Evolutionary conservation across 2,329 filamentous ascomycete genomes (phyloP).

Genomic region (Penicillium hesseltinei): DNA sequence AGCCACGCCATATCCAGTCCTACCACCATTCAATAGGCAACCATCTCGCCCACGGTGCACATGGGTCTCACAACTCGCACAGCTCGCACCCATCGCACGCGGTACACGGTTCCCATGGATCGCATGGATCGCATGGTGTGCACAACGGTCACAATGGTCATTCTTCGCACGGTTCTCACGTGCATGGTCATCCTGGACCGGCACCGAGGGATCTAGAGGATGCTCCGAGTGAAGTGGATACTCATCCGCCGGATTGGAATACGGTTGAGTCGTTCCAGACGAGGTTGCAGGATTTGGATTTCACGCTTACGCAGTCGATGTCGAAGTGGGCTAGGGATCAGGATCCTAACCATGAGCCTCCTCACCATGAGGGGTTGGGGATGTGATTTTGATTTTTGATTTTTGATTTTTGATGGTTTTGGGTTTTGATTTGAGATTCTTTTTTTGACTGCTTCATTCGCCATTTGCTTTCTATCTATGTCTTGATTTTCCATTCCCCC

Average conservation of each 20-base stretch:
- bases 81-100: neutral
- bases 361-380: slow-evolving; percentile 24
- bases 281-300: slow-evolving; percentile 16
- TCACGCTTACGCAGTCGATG: slow-evolving; percentile 21
- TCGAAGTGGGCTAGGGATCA: slow-evolving; percentile 23
- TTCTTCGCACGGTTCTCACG: neutral
- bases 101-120: neutral
- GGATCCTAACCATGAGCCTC: slow-evolving; percentile 22
- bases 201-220: slow-evolving; percentile 11
- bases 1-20: slow-evolving; percentile 2
- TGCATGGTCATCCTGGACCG: neutral
- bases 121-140: neutral
- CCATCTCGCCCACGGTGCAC: neutral
- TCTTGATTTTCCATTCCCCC: neutral
- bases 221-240: slow-evolving; percentile 10
- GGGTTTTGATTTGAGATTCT: neutral
- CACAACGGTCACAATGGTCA: neutral
- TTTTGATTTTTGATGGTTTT: neutral
- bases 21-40: slow-evolving; percentile 15
- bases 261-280: slow-evolving; percentile 23
- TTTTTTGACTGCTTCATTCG: neutral
- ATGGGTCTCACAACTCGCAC: neutral
- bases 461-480: neutral
- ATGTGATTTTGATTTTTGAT: slow-evolving; percentile 14
- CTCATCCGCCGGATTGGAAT: slow-evolving; percentile 20